These are phyloP conservation scores for Fomitopsis pulvina DNA, from an alignment of 768 basidiomycete species.

Conservation along the genomic window DNA sequence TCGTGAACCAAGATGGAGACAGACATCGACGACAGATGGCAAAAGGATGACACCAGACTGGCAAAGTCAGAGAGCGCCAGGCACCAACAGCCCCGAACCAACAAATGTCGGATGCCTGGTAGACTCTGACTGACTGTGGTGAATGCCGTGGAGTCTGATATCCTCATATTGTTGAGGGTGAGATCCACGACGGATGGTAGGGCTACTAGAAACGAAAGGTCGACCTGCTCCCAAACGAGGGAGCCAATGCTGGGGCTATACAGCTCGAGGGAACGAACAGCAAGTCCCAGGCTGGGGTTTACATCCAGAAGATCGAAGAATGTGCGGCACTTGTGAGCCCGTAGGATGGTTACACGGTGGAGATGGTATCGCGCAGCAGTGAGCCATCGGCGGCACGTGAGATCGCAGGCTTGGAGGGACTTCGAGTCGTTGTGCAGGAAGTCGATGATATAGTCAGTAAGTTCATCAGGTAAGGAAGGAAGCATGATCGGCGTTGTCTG, in stretches of 20 bases:
- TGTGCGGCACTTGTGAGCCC: neutral
- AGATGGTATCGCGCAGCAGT: constrained; percentile 12
- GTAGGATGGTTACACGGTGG: neutral
- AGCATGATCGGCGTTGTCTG: too few relatives aligned
- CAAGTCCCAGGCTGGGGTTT: constrained; percentile 3
- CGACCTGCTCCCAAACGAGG: neutral
- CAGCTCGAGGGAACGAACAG: constrained; percentile 3
- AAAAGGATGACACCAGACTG: neutral
- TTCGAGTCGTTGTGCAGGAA: constrained; percentile 11
- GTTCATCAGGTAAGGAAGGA: constrained; percentile 11
- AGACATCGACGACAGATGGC: neutral
- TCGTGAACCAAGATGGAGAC: neutral
- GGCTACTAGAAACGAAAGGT: neutral
- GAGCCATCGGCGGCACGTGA: constrained; percentile 8
- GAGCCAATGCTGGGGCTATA: neutral
- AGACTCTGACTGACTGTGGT: neutral
- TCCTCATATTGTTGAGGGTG: neutral
- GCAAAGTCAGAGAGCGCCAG: neutral
- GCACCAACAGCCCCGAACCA: neutral
- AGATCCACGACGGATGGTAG: constrained; percentile 6
- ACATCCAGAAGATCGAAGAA: neutral
- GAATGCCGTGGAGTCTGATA: neutral
- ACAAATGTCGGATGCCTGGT: neutral
- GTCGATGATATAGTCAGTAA: constrained; percentile 16
- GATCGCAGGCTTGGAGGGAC: constrained; percentile 10